Percentiles rank a stretch among this genome's conserved stretches.
Evolutionary conservation across 2,329 filamentous ascomycete genomes (phyloP).

Genomic region (Fusarium euwallaceae): DNA sequence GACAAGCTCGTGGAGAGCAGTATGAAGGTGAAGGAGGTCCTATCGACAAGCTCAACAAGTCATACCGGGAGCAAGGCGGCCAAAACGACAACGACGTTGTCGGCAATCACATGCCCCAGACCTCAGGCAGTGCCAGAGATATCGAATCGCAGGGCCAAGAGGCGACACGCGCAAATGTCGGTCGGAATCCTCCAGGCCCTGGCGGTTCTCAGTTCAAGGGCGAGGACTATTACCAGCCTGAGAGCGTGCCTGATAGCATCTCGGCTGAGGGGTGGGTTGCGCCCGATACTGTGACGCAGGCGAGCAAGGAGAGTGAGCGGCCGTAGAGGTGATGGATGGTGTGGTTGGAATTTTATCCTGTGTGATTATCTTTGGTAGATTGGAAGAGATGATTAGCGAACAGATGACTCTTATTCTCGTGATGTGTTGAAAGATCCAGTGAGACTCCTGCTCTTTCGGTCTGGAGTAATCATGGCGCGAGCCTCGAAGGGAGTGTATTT

Average conservation of each 20-base stretch:
- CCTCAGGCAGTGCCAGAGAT: slow-evolving; percentile 45
- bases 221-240: slow-evolving; percentile 55
- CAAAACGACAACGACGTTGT: slow-evolving; percentile 55
- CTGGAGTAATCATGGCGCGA: not conserved
- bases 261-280: slow-evolving; percentile 58
- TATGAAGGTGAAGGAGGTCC: slow-evolving; percentile 61
- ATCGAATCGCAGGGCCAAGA: slow-evolving; percentile 53
- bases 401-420: not conserved
- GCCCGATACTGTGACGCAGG: slow-evolving; percentile 57
- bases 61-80: slow-evolving; percentile 50
- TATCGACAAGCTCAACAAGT: slow-evolving; percentile 53
- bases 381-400: slow-evolving; percentile 29
- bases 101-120: slow-evolving; percentile 38
- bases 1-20: slow-evolving; percentile 59
- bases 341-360: slow-evolving; percentile 8
- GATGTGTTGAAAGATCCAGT: too few relatives aligned
- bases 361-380: slow-evolving; percentile 26
- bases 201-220: slow-evolving; percentile 58
- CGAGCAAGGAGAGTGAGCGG: slow-evolving; percentile 45
- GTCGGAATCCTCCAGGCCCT: slow-evolving; percentile 50
- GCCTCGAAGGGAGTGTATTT: not conserved
- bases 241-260: slow-evolving; percentile 58
- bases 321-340: not conserved
- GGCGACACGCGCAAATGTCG: slow-evolving; percentile 56
- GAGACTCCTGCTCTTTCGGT: not conserved